Evolutionary conservation across 2,329 filamentous ascomycete genomes (phyloP), one percentile per base, ranked within the genome.

Genomic region (Colletotrichum limetticola): DNA sequence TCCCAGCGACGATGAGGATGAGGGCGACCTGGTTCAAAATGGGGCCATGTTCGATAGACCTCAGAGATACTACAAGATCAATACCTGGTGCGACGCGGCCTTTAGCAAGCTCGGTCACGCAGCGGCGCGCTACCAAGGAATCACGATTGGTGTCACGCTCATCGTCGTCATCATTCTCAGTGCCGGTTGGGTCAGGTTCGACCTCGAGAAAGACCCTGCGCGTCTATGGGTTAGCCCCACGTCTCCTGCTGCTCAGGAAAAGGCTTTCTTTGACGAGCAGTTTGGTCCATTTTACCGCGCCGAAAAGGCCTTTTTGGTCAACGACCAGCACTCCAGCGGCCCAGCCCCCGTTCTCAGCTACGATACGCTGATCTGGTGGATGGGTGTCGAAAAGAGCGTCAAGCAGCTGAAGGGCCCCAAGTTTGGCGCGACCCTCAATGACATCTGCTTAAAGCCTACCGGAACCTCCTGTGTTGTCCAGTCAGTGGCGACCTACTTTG

Each of bases 251-350:
- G 97, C 97, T 0, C 90, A 95, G 80, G 96, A 99, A 81, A 99
- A 99, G 84, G 89, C 89, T 1, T 99, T 97, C 80, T 99, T 98
- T 76, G 97, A 99, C 80, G 82, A 90, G 46, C 95, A 95, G 77
- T 99, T 99, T 80, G 97, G 97, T 0, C 95, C 96, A 0, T 99
- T 99, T 79, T 99, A 97, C 83, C 93, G 97, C 53, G 93, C 95
- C 0, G 94, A 99, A 81, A 97, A 99, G 83, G 91, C 92, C 0
- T 99, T 99, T 81, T 83, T 99, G 16, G 95, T 98, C 74, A 99
- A 98, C 75, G 95, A 98, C 76, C 95, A 91, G 0, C 81, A 88
- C 0, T 78, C 87, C 2, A 86, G 87, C 3, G 90, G 90, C 0
- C 88, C 91, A 3, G 91, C 93, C 0, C 94, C 95, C 0, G 95